Conservation (phyloP, 2,329 filamentous ascomycete genomes). For the Plectosphaerella sp. region DNA sequence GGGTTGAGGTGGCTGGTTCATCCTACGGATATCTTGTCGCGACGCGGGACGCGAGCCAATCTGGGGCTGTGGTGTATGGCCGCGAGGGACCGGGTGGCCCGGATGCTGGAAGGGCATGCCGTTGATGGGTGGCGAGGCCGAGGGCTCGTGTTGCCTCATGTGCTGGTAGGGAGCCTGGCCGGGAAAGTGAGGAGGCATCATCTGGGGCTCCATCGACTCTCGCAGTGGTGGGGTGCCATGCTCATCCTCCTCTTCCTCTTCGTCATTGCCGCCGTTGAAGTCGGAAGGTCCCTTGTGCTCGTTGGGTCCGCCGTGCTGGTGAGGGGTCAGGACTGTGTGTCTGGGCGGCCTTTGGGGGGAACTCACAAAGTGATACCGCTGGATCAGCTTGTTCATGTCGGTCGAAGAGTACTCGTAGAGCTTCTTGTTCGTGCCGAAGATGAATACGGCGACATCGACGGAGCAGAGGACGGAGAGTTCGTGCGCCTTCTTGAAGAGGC, state of each 20-base stretch:
- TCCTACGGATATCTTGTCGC: constrained; percentile 71
- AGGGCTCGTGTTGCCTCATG: constrained; percentile 76
- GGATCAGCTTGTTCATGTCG: constrained; percentile 88
- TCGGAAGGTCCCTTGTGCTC: constrained; percentile 95
- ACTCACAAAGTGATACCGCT: constrained; percentile 86
- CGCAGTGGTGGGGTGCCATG: constrained; percentile 69
- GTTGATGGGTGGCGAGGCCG: constrained; percentile 86
- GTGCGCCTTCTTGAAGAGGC: constrained; percentile 98
- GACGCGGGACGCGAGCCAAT: constrained; percentile 74
- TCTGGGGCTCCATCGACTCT: constrained; percentile 53
- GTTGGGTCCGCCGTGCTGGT: constrained; percentile 85
- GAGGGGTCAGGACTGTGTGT: constrained; percentile 13
- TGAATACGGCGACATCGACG: constrained; percentile 97
- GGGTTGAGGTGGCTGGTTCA: constrained; percentile 57
- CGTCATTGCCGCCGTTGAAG: constrained; percentile 83
- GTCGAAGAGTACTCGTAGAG: constrained; percentile 95
- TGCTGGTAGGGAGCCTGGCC: constrained; percentile 70
- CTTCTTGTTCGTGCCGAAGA: constrained; percentile 98
- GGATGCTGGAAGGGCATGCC: constrained; percentile 59
- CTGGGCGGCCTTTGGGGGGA: background rate
- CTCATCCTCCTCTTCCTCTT: constrained; percentile 77
- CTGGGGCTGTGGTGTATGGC: constrained; percentile 77
- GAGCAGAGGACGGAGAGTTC: constrained; percentile 97
- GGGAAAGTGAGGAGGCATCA: constrained; percentile 69
- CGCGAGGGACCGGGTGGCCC: constrained; percentile 48